Conservation (phyloP, 2,329 filamentous ascomycete genomes). For the Teratosphaeria epicoccoides region DNA sequence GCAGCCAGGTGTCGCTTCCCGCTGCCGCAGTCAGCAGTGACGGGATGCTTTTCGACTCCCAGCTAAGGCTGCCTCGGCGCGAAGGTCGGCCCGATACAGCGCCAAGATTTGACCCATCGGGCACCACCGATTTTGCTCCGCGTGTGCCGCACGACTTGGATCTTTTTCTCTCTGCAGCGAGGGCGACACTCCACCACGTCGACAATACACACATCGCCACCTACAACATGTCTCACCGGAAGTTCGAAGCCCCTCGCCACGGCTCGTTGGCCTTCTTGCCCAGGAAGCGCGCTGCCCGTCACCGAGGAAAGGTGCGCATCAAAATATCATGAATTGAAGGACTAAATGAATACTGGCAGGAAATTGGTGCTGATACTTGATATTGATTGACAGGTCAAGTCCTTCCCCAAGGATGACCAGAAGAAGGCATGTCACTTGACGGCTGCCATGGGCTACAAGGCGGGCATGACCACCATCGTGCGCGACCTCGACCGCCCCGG, state of each 20-base stretch:
- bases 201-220: background rate
- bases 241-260: slow-evolving; percentile 85
- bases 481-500: slow-evolving; percentile 98
- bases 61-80: background rate
- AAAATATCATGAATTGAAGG: background rate
- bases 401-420: slow-evolving; percentile 99
- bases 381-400: slow-evolving; percentile 29
- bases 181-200: background rate
- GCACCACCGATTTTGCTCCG: background rate
- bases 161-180: background rate
- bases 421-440: slow-evolving; percentile 99
- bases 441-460: slow-evolving; percentile 98
- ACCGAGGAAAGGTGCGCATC: slow-evolving; percentile 72
- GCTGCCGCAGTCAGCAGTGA: too few species aligned
- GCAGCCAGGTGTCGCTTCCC: background rate
- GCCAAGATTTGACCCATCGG: background rate
- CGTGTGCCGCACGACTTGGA: background rate
- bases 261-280: slow-evolving; percentile 49
- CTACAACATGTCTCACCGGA: slow-evolving; percentile 40
- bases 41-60: too few species aligned
- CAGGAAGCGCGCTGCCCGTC: slow-evolving; percentile 79
- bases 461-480: slow-evolving; percentile 99
- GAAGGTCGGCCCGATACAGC: background rate
- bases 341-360: background rate
- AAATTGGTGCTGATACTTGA: background rate